Conservation (phyloP, 2,329 filamentous ascomycete genomes). For the Arthrinium puccinioides region DNA sequence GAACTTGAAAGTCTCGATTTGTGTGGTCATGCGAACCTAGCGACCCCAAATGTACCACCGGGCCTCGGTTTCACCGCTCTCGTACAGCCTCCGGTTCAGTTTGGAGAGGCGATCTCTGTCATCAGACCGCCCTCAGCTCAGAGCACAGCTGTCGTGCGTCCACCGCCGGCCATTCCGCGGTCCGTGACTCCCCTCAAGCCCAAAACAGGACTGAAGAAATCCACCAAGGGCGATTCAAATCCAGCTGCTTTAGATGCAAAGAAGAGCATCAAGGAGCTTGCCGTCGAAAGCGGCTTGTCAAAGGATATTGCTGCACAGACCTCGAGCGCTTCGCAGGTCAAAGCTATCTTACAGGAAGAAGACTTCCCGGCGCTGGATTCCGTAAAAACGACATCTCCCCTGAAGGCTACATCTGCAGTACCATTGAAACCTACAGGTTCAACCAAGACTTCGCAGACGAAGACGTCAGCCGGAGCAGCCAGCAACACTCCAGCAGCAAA, state of each 20-base stretch:
- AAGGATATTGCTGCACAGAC: conserved; percentile 37
- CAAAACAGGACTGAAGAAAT: conserved; percentile 16
- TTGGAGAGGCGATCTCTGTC: conserved; percentile 11
- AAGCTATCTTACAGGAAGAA: conserved; percentile 44
- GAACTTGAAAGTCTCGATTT: conserved; percentile 3
- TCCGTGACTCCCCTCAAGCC: conserved; percentile 23
- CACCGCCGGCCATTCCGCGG: conserved; percentile 19
- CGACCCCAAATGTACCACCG: conserved; percentile 36
- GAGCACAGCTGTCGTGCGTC: conserved; percentile 10
- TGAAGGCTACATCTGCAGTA: conserved; percentile 22
- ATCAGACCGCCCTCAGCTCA: conserved; percentile 12
- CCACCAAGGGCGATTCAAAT: conserved; percentile 11
- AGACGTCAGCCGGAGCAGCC: conserved; percentile 15
- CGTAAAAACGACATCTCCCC: conserved; percentile 28
- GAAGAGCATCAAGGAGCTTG: conserved; percentile 36
- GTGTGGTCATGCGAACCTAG: conserved; percentile 11
- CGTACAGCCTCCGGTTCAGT: conserved; percentile 22
- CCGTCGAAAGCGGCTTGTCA: conserved; percentile 37
- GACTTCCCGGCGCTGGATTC: conserved; percentile 55
- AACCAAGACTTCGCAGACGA: conserved; percentile 11
- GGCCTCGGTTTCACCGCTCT: conserved; percentile 33
- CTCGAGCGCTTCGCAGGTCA: conserved; percentile 24
- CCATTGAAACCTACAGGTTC: conserved; percentile 18
- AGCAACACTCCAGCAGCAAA: conserved; percentile 18
- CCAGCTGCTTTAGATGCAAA: conserved; percentile 24